A percentile compares a stretch with the other conserved stretches of the same genome.
Conservation (phyloP, 306 rosid species). For the Hippophae tibetana region DNA sequence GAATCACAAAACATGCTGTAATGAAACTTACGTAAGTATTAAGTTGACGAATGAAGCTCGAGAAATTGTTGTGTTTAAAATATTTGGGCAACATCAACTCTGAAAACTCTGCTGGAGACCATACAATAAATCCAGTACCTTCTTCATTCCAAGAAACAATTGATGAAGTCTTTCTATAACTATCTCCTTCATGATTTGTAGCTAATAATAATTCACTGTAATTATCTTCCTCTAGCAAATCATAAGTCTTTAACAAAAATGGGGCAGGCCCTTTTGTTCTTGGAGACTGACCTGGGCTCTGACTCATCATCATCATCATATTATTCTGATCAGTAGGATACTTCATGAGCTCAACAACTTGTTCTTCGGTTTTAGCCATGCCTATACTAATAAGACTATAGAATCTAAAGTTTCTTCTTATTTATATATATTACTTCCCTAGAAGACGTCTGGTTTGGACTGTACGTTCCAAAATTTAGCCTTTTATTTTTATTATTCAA, state of each 20-base stretch:
- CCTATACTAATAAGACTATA: no score
- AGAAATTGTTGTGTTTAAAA: constrained; percentile 86
- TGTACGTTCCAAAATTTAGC: no score
- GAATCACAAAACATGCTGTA: background rate
- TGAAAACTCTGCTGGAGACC: constrained; percentile 82
- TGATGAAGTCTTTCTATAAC: constrained; percentile 3
- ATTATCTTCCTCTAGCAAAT: constrained; percentile 52
- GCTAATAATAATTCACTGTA: background rate
- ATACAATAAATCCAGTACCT: constrained; percentile 64
- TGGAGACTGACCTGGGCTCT: constrained; percentile 18
- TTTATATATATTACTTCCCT: no score
- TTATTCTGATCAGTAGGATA: constrained; percentile 5
- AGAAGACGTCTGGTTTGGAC: no score
- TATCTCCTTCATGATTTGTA: background rate
- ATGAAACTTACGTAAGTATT: constrained; percentile 63
- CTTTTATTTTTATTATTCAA: no score
- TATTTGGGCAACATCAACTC: constrained; percentile 60
- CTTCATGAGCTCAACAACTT: background rate
- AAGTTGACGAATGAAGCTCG: constrained; percentile 89
- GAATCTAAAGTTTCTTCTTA: no score
- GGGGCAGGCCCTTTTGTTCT: constrained; percentile 56
- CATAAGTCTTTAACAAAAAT: constrained; percentile 58
- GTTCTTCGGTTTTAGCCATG: no score
- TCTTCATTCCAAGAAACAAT: constrained; percentile 66
- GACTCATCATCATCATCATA: background rate